phyloP scores from a whole-genome alignment of 2,329 filamentous ascomycete species.

The Aspergillus melleus region DNA sequence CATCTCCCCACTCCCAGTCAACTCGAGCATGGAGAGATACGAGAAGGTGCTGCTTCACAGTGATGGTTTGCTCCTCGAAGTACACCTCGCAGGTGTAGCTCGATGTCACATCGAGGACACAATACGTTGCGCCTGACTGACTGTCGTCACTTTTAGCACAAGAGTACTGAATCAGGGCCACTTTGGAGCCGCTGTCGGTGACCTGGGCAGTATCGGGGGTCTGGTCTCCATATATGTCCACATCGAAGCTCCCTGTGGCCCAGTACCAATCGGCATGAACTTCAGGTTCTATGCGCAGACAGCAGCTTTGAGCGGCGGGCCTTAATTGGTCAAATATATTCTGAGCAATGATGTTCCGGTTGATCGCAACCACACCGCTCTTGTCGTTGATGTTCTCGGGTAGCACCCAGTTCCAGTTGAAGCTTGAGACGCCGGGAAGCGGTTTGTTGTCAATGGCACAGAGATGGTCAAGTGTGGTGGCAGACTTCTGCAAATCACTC shows the following conservation, averaged over 20 bases:
- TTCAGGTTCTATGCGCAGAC: neutral
- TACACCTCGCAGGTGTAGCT: no score
- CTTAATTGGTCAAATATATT: neutral
- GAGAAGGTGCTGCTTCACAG: neutral
- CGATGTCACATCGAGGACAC: no score
- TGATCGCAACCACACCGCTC: constrained; percentile 10
- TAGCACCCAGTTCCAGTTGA: constrained; percentile 11
- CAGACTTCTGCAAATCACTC: neutral
- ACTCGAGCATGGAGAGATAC: neutral
- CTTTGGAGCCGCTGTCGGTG: no score
- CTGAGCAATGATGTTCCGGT: constrained; percentile 2
- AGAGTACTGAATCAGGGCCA: no score
- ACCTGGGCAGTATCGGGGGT: no score
- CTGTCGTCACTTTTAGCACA: no score
- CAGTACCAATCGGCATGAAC: neutral
- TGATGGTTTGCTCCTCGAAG: neutral
- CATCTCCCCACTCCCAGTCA: neutral
- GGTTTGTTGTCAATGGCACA: neutral
- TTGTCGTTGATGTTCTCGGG: neutral
- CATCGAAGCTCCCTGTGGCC: no score
- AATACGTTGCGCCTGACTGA: no score
- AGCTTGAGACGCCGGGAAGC: neutral
- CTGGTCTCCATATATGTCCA: no score
- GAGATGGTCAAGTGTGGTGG: constrained; percentile 3
- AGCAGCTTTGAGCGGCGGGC: neutral